Base-by-base conservation (phyloP, 2,329 filamentous ascomycete species). In the Venturia carpophila region DNA sequence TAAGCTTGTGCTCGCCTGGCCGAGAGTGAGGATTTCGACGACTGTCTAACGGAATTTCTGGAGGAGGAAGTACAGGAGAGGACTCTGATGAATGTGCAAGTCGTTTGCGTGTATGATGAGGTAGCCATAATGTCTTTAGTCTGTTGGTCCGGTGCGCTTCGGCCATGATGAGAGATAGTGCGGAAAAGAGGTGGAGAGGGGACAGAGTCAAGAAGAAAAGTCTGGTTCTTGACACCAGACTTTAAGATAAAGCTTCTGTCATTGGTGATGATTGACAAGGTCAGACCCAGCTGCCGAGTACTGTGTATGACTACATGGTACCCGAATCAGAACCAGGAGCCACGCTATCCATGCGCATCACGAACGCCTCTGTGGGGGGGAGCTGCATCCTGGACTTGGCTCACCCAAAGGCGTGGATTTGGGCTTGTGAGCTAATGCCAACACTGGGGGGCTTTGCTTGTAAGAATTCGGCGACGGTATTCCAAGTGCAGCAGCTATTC, bases 101-200 rank as follows among this genome's bases (percentile, higher is more conserved):
- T 15, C 27, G 52, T 58, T 10, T 58, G 30, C 52, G 52, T 39
- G 27, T 37, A 13, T 58, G 52, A 37, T 58, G 30, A 37, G 52
- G 52, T n/a, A 58, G 30, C 52, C 30, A 58, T 10, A 58, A 21
- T 21, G 52, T 58, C 52, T 58, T 58, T 21, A 58, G 30, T n/a
- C 30, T 34, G 52, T 58, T 58, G 52, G 52, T 37, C 13, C 52
- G 52, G 52, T 37, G 15, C 2, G 27, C 15, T 37, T 58, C 52
- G 52, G 52, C 27, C 52, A 58, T 58, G 52, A 39, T 58, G 52
- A 37, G 17, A 58, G 52, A 58, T 27, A 37, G 27, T 34, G 30
- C 30, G 30, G 15, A 37, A 58, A 15, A 34, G 19, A n/a, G 52
- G 10, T 37, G 15, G 30, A 37, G 27, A 21, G 13, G 52, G 30